These are phyloP conservation scores for Tetrahymena thermophila DNA, from an alignment of 73 alveolate species.

Conservation along the genomic window DNA sequence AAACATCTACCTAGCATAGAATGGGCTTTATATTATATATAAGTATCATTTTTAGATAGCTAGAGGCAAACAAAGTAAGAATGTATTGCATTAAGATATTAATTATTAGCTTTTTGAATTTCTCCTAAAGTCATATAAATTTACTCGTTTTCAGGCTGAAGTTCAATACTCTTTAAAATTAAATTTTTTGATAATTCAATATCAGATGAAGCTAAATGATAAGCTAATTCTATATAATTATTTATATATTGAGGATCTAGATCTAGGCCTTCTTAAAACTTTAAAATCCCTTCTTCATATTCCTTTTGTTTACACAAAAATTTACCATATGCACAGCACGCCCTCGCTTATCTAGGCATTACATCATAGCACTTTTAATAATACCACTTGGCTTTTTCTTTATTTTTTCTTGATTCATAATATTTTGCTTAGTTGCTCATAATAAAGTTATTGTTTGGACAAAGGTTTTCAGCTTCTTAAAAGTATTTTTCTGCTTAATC, in stretches of 20 bases:
- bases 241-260: background rate
- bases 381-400: background rate
- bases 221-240: background rate
- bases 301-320: background rate
- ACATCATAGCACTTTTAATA: background rate
- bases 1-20: background rate
- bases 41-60: background rate
- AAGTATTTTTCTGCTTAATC: background rate
- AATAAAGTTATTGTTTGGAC: background rate
- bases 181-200: background rate
- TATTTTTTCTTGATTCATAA: background rate
- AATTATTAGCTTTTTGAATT: background rate
- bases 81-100: background rate
- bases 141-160: background rate
- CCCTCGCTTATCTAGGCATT: background rate
- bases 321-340: background rate
- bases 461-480: background rate
- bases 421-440: background rate
- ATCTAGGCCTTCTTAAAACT: background rate
- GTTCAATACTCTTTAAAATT: background rate
- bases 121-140: background rate
- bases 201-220: background rate
- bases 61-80: background rate
- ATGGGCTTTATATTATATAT: background rate
- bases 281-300: background rate